These are phyloP conservation scores for Wickerhamiella bombiphila DNA, from an alignment of 805 yeast genomes.

Conservation along the genomic window DNA sequence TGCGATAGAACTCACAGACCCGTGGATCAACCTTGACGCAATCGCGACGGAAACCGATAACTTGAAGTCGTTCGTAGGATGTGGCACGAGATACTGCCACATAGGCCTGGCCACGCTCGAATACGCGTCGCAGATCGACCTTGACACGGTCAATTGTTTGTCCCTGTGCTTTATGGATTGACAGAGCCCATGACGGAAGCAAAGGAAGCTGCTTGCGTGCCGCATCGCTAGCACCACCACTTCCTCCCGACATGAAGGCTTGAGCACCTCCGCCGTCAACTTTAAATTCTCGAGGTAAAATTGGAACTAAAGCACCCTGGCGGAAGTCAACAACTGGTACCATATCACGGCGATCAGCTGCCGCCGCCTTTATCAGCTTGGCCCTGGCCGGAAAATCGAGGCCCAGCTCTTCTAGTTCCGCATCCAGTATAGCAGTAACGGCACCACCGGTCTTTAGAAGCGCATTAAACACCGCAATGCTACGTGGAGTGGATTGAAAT, in stretches of 20 bases:
- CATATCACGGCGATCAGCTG: conserved; percentile 4
- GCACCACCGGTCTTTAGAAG: conserved; percentile 5
- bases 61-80: conserved; percentile 64
- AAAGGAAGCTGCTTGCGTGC: conserved; percentile 68
- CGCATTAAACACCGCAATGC: conserved; percentile 13
- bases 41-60: conserved; percentile 49
- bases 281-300: conserved; percentile 11
- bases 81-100: conserved; percentile 92
- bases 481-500: conserved; percentile 3
- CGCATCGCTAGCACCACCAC: conserved; percentile 32
- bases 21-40: conserved; percentile 57
- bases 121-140: conserved; percentile 62
- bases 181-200: conserved; percentile 84
- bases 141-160: conserved; percentile 63
- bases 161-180: conserved; percentile 94
- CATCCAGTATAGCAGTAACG: conserved; percentile 27
- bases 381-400: background rate
- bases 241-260: conserved; percentile 6
- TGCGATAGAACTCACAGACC: conserved; percentile 53
- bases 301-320: conserved; percentile 6
- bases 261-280: conserved; percentile 2
- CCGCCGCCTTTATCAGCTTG: conserved; percentile 3
- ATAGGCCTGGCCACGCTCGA: conserved; percentile 91
- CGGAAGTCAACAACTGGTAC: conserved; percentile 17
- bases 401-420: background rate